These are phyloP conservation scores for Bidens hawaiensis DNA, from an alignment of 140 eudicot genomes.

Conservation along the genomic window DNA sequence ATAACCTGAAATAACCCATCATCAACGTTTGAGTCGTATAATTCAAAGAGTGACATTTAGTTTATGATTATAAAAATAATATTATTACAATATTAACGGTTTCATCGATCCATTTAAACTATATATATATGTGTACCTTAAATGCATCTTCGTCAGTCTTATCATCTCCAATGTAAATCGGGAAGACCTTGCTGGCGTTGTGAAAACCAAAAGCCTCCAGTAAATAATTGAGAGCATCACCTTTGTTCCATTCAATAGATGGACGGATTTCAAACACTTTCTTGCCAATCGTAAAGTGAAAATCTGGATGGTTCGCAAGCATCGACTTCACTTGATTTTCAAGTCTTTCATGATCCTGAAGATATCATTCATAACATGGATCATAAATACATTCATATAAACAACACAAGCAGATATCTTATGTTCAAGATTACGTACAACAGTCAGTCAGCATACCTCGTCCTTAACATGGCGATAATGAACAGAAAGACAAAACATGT, in stretches of 20 bases:
- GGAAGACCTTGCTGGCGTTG: conserved; percentile 48
- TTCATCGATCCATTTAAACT: not conserved
- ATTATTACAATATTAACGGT: too few species aligned
- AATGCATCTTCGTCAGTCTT: conserved; percentile 94
- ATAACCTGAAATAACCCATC: conserved; percentile 45
- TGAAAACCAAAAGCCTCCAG: conserved; percentile 64
- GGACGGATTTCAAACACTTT: conserved; percentile 81
- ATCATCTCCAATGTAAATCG: conserved; percentile 84
- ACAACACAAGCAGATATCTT: not conserved
- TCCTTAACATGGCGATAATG: conserved; percentile 69
- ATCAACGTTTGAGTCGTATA: not conserved
- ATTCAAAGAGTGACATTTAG: too few species aligned
- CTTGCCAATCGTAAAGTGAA: conserved; percentile 70
- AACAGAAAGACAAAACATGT: conserved; percentile 80
- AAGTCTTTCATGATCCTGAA: conserved; percentile 50
- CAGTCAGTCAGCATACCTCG: conserved; percentile 47
- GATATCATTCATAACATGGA: not conserved
- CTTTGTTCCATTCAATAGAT: conserved; percentile 88
- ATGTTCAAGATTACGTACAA: not conserved
- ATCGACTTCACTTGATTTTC: conserved; percentile 45
- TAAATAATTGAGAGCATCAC: conserved; percentile 69
- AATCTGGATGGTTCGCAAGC: conserved; percentile 35
- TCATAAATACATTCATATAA: not conserved
- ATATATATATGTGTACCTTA: conserved; percentile 63
- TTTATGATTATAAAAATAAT: too few species aligned